These are phyloP conservation scores for Chrysanthemum seticuspe DNA, from an alignment of 129 eudicot genomes.

Conservation along the genomic window DNA sequence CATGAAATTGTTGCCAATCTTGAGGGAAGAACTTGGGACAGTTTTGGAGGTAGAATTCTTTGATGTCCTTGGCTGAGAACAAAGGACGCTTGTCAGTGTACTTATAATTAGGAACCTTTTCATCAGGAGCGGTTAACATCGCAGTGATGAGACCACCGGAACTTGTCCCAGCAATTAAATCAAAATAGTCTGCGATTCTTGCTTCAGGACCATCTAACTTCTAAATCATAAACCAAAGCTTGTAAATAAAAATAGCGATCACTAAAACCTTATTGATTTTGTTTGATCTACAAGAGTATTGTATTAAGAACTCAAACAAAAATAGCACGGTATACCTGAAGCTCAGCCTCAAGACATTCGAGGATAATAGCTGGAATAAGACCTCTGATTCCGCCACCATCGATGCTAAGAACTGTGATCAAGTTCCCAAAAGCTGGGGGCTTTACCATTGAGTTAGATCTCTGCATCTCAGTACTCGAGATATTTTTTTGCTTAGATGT, in stretches of 20 bases:
- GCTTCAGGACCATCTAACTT: constrained; percentile 4
- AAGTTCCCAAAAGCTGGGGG: constrained; percentile 27
- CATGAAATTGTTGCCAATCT: constrained; percentile 8
- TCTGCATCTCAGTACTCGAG: constrained; percentile 16
- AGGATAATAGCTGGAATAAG: constrained; percentile 40
- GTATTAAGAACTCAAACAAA: not conserved
- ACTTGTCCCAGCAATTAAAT: constrained; percentile 24
- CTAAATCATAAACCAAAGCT: not conserved
- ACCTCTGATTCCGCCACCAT: constrained; percentile 45
- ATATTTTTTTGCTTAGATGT: constrained; percentile 6
- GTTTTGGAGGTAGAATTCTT: constrained; percentile 8
- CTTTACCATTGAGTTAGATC: constrained; percentile 19
- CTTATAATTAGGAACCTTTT: not conserved
- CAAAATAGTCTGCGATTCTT: constrained; percentile 26
- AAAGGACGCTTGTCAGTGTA: constrained; percentile 1
- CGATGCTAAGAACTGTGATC: constrained; percentile 40
- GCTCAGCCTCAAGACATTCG: constrained; percentile 28
- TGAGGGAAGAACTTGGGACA: constrained; percentile 24
- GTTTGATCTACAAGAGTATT: not conserved
- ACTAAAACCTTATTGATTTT: not conserved
- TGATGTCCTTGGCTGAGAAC: constrained; percentile 12
- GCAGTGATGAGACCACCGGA: constrained; percentile 22
- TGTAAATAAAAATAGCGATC: not conserved
- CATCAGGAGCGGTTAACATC: constrained; percentile 20
- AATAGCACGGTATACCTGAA: constrained; percentile 24